Evolutionary conservation across 2,329 filamentous ascomycete species (phyloP).

Genomic region (Boeremia exigua): DNA sequence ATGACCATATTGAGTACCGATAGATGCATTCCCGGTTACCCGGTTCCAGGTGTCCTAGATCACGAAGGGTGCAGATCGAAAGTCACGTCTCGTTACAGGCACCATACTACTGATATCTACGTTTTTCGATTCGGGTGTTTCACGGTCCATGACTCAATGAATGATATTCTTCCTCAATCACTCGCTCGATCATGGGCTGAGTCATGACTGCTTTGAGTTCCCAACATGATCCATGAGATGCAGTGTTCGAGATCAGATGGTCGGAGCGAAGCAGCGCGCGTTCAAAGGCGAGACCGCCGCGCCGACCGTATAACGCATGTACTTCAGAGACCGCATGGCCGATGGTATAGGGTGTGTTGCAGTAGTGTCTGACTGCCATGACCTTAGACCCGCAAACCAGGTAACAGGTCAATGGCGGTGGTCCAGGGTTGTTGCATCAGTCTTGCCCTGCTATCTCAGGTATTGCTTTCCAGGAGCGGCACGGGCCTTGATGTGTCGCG

Average conservation of each 20-base stretch:
- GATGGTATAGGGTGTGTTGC: conserved; percentile 22
- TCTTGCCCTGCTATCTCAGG: conserved; percentile 16
- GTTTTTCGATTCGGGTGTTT: background rate
- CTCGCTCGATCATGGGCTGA: background rate
- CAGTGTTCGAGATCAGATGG: conserved; percentile 1
- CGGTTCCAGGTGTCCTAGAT: conserved; percentile 26
- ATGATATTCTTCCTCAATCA: background rate
- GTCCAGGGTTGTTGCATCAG: conserved; percentile 12
- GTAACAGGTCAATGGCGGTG: conserved; percentile 18
- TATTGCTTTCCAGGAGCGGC: conserved; percentile 16
- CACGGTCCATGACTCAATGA: background rate
- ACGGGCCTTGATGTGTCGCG: conserved; percentile 34
- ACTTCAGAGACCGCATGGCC: conserved; percentile 19
- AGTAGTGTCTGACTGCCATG: conserved; percentile 31
- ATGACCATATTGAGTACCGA: conserved; percentile 18
- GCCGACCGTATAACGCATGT: conserved; percentile 20
- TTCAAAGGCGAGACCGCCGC: conserved; percentile 16
- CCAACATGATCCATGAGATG: background rate
- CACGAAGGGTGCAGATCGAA: conserved; percentile 18
- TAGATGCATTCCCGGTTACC: conserved; percentile 30
- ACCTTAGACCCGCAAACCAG: conserved; percentile 20
- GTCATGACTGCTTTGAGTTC: conserved; percentile 1
- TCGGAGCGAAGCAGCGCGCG: conserved; percentile 1
- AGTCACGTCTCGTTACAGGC: conserved; percentile 27
- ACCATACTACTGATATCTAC: background rate